These are phyloP conservation scores for Phytopythium chamaehyphon DNA, from an alignment of 352 stramenopile genomes.

Conservation along the genomic window DNA sequence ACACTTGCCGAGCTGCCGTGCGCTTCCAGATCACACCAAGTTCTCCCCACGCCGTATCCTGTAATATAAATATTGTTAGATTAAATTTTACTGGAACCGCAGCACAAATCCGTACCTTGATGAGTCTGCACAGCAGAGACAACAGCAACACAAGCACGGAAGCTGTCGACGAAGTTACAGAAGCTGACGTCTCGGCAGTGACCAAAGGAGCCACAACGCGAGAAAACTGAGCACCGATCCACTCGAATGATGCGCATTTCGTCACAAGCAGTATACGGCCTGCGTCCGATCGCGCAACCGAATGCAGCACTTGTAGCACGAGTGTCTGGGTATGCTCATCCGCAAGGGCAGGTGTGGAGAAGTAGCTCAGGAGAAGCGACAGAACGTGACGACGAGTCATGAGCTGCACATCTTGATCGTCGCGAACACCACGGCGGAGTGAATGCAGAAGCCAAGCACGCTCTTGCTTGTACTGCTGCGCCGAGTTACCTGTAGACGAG, in stretches of 20 bases:
- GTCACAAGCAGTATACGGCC: conserved; percentile 53
- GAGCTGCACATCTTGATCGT: conserved; percentile 60
- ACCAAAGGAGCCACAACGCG: conserved; percentile 4
- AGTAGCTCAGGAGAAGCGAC: conserved; percentile 82
- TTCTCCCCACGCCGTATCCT: conserved; percentile 12
- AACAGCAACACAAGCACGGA: conserved; percentile 35
- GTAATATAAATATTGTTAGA: too few relatives aligned
- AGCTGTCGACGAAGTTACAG: conserved; percentile 12
- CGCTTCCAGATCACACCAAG: conserved; percentile 36
- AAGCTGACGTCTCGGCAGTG: conserved; percentile 7
- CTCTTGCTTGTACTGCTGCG: conserved; percentile 58
- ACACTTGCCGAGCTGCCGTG: conserved; percentile 26
- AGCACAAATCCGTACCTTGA: neutral
- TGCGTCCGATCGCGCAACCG: conserved; percentile 38
- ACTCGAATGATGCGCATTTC: conserved; percentile 64
- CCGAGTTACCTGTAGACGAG: neutral
- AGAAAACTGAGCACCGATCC: conserved; percentile 42
- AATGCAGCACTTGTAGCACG: conserved; percentile 55
- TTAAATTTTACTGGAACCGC: conserved; percentile 9
- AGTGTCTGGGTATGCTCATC: conserved; percentile 76
- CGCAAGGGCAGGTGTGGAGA: conserved; percentile 54
- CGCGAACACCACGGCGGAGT: conserved; percentile 61
- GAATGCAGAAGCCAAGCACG: conserved; percentile 80
- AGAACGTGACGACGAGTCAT: conserved; percentile 76
- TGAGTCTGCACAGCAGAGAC: conserved; percentile 25